Evolutionary conservation across 2,329 filamentous ascomycete genomes (phyloP), one percentile per base, ranked within the genome.

Genomic region (Ceratocystis destructans): DNA sequence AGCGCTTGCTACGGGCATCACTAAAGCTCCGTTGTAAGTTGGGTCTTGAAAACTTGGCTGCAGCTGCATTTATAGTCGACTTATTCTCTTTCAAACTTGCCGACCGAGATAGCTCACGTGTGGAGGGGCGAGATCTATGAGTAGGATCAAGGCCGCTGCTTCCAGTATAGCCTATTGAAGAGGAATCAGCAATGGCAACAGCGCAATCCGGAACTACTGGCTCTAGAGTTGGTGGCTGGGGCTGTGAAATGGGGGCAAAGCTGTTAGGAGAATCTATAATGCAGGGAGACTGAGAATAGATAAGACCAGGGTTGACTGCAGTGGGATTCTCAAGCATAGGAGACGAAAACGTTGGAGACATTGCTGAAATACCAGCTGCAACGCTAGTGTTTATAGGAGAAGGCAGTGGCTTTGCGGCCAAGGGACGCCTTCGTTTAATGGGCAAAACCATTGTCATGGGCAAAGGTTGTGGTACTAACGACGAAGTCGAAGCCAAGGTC

Each of bases 241-340:
- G 28, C 3, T 28, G 22, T 3, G 61, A 62, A 31, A 62, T 48
- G 45, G 44, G 37, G 41, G 28, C 8, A 62, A 62, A 46, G 61
- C 61, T 31, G 61, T 22, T 62, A 20, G 37, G 17, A 12, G 61
- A 68, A 50, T 80, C 77, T 74, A 82, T 77, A 64, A 73, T 71
- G 2, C 80, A 78, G 22, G 80, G 80, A 12, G 77, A 77, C 28
- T 68, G 81, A 79, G 10, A 81, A 71, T 83, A 82, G 6, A 87
- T 74, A 17, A 87, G 75, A 6, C 82, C 83, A 1, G 84, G 84
- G 70, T 87, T 78, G 5, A 87, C 83, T n/a, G 77, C 80, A 8
- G 66, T 64, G 7, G 66, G 55, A 50, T 65, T 61, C n/a, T 53
- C 31, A 10, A 55, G 50, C 22, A 61, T 67, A 2, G 77, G 72